These are phyloP conservation scores for Neofusicoccum parvum DNA, from an alignment of 2,329 filamentous ascomycete genomes.

Conservation along the genomic window DNA sequence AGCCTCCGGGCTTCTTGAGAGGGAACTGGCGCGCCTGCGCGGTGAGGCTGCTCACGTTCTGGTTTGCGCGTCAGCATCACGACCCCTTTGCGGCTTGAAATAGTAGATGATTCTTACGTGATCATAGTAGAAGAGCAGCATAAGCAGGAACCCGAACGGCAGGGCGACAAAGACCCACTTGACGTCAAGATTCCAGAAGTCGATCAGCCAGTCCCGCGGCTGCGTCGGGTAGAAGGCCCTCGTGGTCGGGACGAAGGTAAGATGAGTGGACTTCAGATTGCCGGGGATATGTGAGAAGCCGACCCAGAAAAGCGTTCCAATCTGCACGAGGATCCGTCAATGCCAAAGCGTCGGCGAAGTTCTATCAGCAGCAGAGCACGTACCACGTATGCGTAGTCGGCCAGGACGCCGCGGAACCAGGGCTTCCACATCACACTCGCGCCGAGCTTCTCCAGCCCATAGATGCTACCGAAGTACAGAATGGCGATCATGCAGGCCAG, in stretches of 20 bases:
- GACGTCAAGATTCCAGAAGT: constrained; percentile 55
- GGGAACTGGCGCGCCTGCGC: constrained; percentile 56
- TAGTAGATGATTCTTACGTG: constrained; percentile 40
- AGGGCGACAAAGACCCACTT: constrained; percentile 58
- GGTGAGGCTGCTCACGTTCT: constrained; percentile 47
- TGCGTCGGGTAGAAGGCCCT: constrained; percentile 52
- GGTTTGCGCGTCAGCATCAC: not conserved
- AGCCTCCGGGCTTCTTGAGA: constrained; percentile 57
- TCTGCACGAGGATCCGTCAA: constrained; percentile 28
- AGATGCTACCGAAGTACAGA: constrained; percentile 55
- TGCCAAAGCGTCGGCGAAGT: not conserved
- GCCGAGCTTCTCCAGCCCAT: constrained; percentile 53
- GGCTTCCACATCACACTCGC: constrained; percentile 48
- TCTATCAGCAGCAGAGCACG: constrained; percentile 18
- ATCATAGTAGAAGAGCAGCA: constrained; percentile 60
- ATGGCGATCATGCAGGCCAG: constrained; percentile 54
- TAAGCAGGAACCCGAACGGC: constrained; percentile 57
- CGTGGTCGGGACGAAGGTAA: constrained; percentile 47
- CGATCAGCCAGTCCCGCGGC: constrained; percentile 51
- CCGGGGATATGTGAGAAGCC: constrained; percentile 57
- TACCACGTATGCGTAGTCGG: constrained; percentile 57
- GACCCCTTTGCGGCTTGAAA: too few relatives aligned
- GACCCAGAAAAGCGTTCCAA: constrained; percentile 57
- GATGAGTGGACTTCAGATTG: constrained; percentile 43
- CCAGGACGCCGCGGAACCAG: constrained; percentile 48